Evolutionary conservation across 2,329 filamentous ascomycete genomes (phyloP), one percentile per base, ranked within the genome.

Genomic region (Trichoderma brevicompactum): DNA sequence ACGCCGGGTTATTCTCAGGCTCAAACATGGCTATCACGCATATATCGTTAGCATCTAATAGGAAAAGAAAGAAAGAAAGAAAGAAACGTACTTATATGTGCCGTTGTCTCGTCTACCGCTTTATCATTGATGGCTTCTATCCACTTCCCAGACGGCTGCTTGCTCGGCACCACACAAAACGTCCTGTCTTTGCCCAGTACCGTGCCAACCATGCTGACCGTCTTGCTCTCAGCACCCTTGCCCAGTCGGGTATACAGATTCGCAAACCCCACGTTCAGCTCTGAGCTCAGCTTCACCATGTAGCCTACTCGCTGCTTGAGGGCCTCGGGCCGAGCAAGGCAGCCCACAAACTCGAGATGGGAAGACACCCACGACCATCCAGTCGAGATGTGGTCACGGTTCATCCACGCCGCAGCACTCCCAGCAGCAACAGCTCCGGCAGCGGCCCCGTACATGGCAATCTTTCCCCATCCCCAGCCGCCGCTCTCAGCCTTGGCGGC

Each of bases 331-430:
- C 92, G 88, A 54, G 91, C 90, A 7, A 99, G 84, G 72, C 92
- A 96, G 2, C 93, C 92, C 1, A 98, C 92, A 72, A 98, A 99
- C 76, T 95, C 92, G 32, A 99, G 86, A 77, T 99, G 95, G 41
- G 92, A 95, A 15, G 90, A 87, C 13, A 92, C 92, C 93, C 94
- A 98, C 9, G 82, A 82, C 80, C 89, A 89, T 7, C 94, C 91
- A 66, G 89, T 84, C 2, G 85, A 86, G 67, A 98, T 87, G 68
- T 92, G 88, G 38, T 96, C 91, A 63, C 92, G 87, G 72, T 95
- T 93, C 72, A 91, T 82, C 80, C 96, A 98, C 10, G 94, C 91
- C 7, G 93, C 93, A 0, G 92, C 92, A 0, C 91, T 90, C 7
- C 92, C 92, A 0, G 91, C 94, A 1, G 89, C 91, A 0, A 94